phyloP scores from a whole-genome alignment of 2,329 filamentous ascomycete species.

The Passalora sequoiae region DNA sequence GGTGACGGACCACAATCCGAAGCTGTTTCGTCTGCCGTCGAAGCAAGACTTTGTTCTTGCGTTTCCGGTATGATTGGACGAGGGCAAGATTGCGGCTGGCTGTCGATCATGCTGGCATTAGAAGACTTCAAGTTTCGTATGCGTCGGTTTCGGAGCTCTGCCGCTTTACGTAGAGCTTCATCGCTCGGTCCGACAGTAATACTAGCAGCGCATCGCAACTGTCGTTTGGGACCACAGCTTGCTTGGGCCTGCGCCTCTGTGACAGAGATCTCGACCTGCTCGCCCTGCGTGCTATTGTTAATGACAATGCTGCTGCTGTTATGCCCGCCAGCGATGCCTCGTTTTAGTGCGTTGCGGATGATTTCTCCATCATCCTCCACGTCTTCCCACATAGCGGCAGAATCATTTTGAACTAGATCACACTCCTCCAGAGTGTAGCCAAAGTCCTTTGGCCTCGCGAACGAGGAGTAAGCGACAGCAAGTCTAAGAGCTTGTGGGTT shows the following conservation, averaged over 20 bases:
- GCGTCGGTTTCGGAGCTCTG: conserved; percentile 14
- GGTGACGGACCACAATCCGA: conserved; percentile 21
- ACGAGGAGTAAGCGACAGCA: conserved; percentile 10
- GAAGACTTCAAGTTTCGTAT: background rate
- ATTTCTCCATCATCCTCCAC: conserved; percentile 17
- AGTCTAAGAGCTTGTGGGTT: conserved; percentile 21
- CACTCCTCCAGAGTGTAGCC: conserved; percentile 39
- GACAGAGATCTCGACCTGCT: conserved; percentile 5
- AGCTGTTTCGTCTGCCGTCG: conserved; percentile 4
- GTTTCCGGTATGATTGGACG: conserved; percentile 13
- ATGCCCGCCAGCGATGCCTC: background rate
- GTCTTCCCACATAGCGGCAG: conserved; percentile 10
- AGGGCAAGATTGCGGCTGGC: conserved; percentile 15
- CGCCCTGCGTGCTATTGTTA: background rate
- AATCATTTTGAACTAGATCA: conserved; percentile 2
- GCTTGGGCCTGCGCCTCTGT: conserved; percentile 15
- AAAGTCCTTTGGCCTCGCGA: conserved; percentile 50
- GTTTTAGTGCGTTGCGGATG: background rate
- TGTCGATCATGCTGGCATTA: background rate
- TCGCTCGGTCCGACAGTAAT: conserved; percentile 17
- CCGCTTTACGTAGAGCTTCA: conserved; percentile 17
- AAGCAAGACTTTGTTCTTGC: conserved; percentile 4
- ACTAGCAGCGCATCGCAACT: conserved; percentile 9
- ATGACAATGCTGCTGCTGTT: background rate
- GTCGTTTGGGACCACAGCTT: conserved; percentile 16